A percentile compares a stretch with the other conserved stretches of the same genome.
These are phyloP conservation scores for Aureobasidium sp. DNA, from an alignment of 2,329 filamentous ascomycete species.

Conservation along the genomic window DNA sequence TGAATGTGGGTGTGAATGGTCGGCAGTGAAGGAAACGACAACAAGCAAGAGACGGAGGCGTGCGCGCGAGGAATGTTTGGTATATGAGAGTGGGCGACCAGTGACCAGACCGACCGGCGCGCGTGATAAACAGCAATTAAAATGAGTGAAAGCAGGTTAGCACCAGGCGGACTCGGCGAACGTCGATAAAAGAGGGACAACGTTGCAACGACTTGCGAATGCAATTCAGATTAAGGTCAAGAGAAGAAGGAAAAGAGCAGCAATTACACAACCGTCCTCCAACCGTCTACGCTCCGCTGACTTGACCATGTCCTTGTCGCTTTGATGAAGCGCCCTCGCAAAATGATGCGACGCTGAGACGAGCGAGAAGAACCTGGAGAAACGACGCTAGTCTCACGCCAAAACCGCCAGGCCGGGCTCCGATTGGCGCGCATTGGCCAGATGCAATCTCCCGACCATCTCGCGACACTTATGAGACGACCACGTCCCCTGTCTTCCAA, in stretches of 20 bases:
- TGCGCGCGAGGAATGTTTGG: conserved; percentile 22
- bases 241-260: conserved; percentile 17
- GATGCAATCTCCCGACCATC: conserved; percentile 15
- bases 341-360: conserved; percentile 19
- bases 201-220: conserved; percentile 16
- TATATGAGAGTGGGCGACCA: conserved; percentile 18
- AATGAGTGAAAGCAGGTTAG: conserved; percentile 20
- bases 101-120: conserved; percentile 20
- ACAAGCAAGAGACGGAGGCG: conserved; percentile 19
- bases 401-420: conserved; percentile 1
- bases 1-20: conserved; percentile 6
- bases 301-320: neutral
- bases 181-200: conserved; percentile 23
- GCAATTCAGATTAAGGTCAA: conserved; percentile 12
- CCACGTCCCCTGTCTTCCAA: conserved; percentile 1
- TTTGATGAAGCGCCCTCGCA: conserved; percentile 1
- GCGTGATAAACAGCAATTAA: conserved; percentile 21
- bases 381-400: conserved; percentile 1
- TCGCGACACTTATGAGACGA: conserved; percentile 11
- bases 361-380: conserved; percentile 16
- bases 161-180: conserved; percentile 2
- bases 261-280: conserved; percentile 17
- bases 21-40: conserved; percentile 17
- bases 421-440: conserved; percentile 6
- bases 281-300: conserved; percentile 12